A percentile compares a stretch with the other conserved stretches of the same genome.
phyloP scores from a whole-genome alignment of 306 rosid species.

The Quercus aquifolioides region DNA sequence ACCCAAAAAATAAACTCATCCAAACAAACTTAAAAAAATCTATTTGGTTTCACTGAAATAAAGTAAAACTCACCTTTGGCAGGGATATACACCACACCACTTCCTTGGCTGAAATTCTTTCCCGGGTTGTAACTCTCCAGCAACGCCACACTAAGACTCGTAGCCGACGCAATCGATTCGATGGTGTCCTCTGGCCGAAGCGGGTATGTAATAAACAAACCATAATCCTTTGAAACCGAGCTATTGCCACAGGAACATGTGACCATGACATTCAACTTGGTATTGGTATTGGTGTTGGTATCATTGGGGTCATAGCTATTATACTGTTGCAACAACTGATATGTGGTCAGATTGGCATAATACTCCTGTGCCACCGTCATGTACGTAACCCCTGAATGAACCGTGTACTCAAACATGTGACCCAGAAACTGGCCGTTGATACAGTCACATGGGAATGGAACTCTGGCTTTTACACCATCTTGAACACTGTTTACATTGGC shows the following conservation, averaged over 20 bases:
- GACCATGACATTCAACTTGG: constrained; percentile 45
- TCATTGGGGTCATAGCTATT: constrained; percentile 29
- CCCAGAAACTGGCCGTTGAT: constrained; percentile 52
- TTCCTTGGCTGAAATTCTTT: constrained; percentile 50
- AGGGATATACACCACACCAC: constrained; percentile 53
- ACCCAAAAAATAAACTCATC: neutral
- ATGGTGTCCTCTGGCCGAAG: constrained; percentile 32
- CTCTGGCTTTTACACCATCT: constrained; percentile 1
- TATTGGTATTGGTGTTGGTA: constrained; percentile 7
- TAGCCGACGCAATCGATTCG: constrained; percentile 6
- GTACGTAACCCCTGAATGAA: constrained; percentile 37
- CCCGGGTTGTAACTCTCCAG: constrained; percentile 52
- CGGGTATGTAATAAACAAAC: constrained; percentile 71
- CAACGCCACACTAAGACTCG: constrained; percentile 20
- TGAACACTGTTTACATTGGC: neutral
- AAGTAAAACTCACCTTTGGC: constrained; percentile 63
- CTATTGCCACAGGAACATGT: constrained; percentile 68
- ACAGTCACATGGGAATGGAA: constrained; percentile 63
- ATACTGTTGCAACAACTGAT: constrained; percentile 31
- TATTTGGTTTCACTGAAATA: neutral
- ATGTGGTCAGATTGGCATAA: constrained; percentile 57
- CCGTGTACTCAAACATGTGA: constrained; percentile 43
- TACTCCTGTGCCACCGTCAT: constrained; percentile 17
- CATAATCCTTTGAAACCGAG: constrained; percentile 46
- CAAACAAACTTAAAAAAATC: no score